Evolutionary conservation across 805 yeast genomes (phyloP).

Genomic region (Cyberlindnera euphorbiiphila): DNA sequence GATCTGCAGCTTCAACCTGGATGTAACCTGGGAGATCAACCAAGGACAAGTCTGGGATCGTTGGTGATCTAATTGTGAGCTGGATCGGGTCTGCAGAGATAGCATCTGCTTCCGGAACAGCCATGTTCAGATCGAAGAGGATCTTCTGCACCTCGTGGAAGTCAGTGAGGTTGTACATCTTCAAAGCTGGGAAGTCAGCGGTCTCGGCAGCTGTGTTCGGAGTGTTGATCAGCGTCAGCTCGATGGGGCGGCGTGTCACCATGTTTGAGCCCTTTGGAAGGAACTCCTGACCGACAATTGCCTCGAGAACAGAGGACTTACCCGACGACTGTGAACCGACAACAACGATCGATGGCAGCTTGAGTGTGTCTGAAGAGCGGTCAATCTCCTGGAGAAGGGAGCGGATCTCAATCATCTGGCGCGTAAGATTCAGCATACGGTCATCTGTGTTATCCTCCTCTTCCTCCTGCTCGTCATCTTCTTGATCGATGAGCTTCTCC

Average conservation of each 20-base stretch:
- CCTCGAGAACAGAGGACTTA: constrained; percentile 91
- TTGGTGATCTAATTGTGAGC: constrained; percentile 82
- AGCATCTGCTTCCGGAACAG: constrained; percentile 82
- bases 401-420: constrained; percentile 96
- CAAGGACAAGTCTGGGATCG: constrained; percentile 86
- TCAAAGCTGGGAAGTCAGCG: constrained; percentile 91
- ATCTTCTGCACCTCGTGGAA: constrained; percentile 85
- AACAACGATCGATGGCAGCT: constrained; percentile 91
- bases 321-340: constrained; percentile 98
- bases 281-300: constrained; percentile 97
- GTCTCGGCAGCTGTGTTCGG: constrained; percentile 77
- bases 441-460: constrained; percentile 61
- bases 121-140: constrained; percentile 84
- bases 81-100: constrained; percentile 94
- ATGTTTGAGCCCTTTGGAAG: constrained; percentile 95
- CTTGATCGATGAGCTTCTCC: constrained; percentile 32
- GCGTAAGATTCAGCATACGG: constrained; percentile 84
- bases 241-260: constrained; percentile 98
- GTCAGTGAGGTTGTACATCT: constrained; percentile 77
- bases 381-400: constrained; percentile 72
- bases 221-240: constrained; percentile 84
- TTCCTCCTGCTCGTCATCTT: constrained; percentile 51
- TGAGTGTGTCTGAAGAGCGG: constrained; percentile 65
- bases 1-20: constrained; percentile 95
- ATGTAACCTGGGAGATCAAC: constrained; percentile 98